Conservation (phyloP, 306 rosid genomes). For the Oxytropis ochrocephala region DNA sequence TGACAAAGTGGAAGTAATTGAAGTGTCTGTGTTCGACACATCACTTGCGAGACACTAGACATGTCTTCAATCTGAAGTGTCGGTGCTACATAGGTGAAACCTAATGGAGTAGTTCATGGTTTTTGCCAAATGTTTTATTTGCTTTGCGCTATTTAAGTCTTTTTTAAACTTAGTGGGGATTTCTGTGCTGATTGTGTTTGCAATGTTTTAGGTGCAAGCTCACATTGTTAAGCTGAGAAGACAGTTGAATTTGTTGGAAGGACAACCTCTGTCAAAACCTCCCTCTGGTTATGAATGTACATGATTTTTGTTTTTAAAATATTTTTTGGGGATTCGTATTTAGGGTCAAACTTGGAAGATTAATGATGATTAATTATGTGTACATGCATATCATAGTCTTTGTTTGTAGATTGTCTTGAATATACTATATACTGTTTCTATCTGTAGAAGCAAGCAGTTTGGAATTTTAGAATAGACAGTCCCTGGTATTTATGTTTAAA, state of each 20-base stretch:
- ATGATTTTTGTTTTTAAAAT: constrained; percentile 13
- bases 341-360: constrained; percentile 18
- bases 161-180: not conserved
- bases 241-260: constrained; percentile 77
- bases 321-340: not conserved
- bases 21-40: too few relatives aligned
- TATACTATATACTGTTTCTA: constrained; percentile 16
- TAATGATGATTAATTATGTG: constrained; percentile 10
- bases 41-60: too few relatives aligned
- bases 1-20: too few relatives aligned
- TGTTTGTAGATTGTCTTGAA: constrained; percentile 19
- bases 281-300: constrained; percentile 59
- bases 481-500: not conserved
- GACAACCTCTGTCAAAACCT: constrained; percentile 66
- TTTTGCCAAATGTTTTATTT: not conserved
- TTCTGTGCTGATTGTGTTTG: constrained; percentile 24
- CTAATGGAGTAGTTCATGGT: not conserved
- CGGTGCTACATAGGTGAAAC: too few relatives aligned
- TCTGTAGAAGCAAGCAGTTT: not conserved
- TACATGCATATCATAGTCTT: not conserved
- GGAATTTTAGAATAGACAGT: constrained; percentile 12
- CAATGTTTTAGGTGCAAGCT: constrained; percentile 75
- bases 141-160: not conserved
- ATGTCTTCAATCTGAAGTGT: too few relatives aligned
- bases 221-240: constrained; percentile 80